phyloP scores from a whole-genome alignment of 2,329 filamentous ascomycete genomes.

The Fusarium penzigii region DNA sequence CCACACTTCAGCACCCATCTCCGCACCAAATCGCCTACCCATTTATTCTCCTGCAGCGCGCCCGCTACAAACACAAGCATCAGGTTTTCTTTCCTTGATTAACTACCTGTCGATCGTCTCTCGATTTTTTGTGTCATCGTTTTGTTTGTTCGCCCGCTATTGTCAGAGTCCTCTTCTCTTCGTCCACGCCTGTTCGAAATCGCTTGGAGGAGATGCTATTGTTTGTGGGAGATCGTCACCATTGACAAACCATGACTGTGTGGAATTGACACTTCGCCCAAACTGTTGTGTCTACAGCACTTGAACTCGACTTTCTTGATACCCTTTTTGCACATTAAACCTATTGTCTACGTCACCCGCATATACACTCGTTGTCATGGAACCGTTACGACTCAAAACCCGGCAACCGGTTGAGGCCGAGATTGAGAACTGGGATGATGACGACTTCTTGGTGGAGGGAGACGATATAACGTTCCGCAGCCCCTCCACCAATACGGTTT shows the following conservation, averaged over 20 bases:
- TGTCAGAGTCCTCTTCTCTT: conserved; percentile 2
- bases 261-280: conserved; percentile 28
- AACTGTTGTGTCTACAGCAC: conserved; percentile 17
- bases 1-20: background rate
- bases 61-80: no score
- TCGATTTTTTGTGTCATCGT: conserved; percentile 8
- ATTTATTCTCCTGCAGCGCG: no score
- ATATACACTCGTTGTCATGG: conserved; percentile 44
- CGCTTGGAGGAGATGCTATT: conserved; percentile 25
- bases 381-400: conserved; percentile 54
- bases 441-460: conserved; percentile 70
- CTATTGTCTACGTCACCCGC: conserved; percentile 11
- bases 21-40: no score
- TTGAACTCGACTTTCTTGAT: conserved; percentile 2
- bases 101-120: no score
- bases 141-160: conserved; percentile 3
- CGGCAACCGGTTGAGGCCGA: conserved; percentile 57
- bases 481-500: conserved; percentile 45
- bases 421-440: conserved; percentile 80
- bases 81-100: no score
- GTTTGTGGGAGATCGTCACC: conserved; percentile 24
- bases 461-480: conserved; percentile 64
- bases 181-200: conserved; percentile 11
- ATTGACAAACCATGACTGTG: conserved; percentile 32
- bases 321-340: conserved; percentile 11